Evolutionary conservation across 257 asterid species (phyloP).

Genomic region (Lavandula angustifolia): DNA sequence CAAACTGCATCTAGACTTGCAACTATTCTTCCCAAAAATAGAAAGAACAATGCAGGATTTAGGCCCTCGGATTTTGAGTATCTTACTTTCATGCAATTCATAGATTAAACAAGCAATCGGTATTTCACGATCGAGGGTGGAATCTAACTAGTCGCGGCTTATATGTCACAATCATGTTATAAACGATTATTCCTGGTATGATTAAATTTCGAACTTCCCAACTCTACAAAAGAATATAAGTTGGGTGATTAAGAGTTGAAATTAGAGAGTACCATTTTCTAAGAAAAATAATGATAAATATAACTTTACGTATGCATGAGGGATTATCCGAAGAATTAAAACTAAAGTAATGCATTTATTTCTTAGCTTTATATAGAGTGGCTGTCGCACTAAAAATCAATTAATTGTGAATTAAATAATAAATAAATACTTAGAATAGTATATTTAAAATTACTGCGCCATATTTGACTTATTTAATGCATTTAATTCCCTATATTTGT

Average conservation of each 20-base stretch:
- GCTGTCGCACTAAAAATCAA: constrained; percentile 11
- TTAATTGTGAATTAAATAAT: background rate
- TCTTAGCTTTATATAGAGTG: constrained; percentile 21
- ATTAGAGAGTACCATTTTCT: background rate
- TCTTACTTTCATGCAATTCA: too few relatives aligned
- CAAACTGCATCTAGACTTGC: too few relatives aligned
- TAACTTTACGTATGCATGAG: constrained; percentile 10
- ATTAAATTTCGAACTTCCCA: too few relatives aligned
- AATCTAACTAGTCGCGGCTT: too few relatives aligned
- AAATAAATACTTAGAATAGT: background rate
- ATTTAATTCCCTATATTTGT: constrained; percentile 18
- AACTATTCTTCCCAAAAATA: too few relatives aligned
- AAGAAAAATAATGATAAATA: background rate
- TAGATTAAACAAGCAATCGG: too few relatives aligned
- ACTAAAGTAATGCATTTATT: constrained; percentile 4
- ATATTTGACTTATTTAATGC: background rate
- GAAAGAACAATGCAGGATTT: too few relatives aligned
- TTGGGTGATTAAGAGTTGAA: background rate
- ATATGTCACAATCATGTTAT: too few relatives aligned
- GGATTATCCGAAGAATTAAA: constrained; percentile 11
- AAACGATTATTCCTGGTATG: too few relatives aligned
- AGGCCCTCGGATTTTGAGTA: too few relatives aligned
- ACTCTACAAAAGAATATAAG: background rate
- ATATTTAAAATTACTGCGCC: constrained; percentile 24
- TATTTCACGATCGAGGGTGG: too few relatives aligned